Evolutionary conservation across 2,329 filamentous ascomycete genomes (phyloP), one percentile per base, ranked within the genome.

Genomic region (Colletotrichum liriopes): DNA sequence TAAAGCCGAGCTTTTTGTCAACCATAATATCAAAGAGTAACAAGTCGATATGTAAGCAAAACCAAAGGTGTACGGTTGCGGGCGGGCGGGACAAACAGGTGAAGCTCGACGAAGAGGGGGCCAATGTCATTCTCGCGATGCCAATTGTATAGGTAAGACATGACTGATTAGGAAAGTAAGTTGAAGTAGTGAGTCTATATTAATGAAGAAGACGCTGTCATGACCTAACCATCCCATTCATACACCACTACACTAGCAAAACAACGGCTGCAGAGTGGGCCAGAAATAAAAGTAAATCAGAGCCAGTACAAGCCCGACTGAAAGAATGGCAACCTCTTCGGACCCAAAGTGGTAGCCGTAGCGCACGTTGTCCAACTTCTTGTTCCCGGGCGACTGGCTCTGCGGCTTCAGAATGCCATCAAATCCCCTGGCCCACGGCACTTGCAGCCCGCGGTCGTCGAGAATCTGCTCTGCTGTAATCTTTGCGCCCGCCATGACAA

Each of bases 401-500:
- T 69, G 69, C 35, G 69, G 65, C 32, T 72, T 55, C 59, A 72
- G 32, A n/a, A 72, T 72, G 2, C 69, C 69, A 2, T 58, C 43
- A 32, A 72, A 72, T 0, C 69, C 69, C 47, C 52, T 55, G 9
- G 69, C 59, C 82, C 82, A 83, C 7, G 80, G 78, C 11, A 79
- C 75, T 37, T 55, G 26, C 65, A 82, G 26, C 1, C 77, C 68
- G 23, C 78, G 64, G 62, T 84, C 82, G 7, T 75, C 77, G 32
- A 86, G 76, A 23, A 86, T 81, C 78, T 86, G 83, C 75, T 86
- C 84, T 1, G 82, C 76, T 14, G 84, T 85, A 68, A 94, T 86
- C 79, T 90, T 92, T 11, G 90, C 89, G 0, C 93, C 92, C 0
- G 92, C 92, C 12, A 94, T 82, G 35, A 92, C 91, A 67, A 94